phyloP scores from a whole-genome alignment of 768 basidiomycete genomes.

The Tylopilus felleus region DNA sequence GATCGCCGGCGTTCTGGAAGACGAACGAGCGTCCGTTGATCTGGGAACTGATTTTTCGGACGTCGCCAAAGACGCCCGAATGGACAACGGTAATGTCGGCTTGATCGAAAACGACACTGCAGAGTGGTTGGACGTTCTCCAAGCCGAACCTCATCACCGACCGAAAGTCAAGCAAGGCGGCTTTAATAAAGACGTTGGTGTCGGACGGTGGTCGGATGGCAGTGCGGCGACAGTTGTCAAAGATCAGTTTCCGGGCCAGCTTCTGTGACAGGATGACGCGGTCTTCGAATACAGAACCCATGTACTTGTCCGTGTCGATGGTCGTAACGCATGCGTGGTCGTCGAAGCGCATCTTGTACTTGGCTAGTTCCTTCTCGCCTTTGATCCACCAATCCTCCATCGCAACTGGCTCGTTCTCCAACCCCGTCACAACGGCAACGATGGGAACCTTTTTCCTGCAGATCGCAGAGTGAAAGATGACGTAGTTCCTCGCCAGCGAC shows the following conservation, averaged over 20 bases:
- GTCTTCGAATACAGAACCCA: slow-evolving; percentile 14
- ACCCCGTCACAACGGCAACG: slow-evolving; percentile 31
- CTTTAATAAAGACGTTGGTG: slow-evolving; percentile 23
- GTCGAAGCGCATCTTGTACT: slow-evolving; percentile 35
- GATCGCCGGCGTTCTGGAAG: slow-evolving; percentile 20
- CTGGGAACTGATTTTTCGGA: slow-evolving; percentile 15
- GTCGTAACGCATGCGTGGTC: slow-evolving; percentile 44
- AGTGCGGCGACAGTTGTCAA: slow-evolving; percentile 14
- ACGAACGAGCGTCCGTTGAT: slow-evolving; percentile 24
- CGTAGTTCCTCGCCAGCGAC: slow-evolving; percentile 29
- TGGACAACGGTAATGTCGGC: slow-evolving; percentile 13
- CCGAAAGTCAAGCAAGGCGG: slow-evolving; percentile 25
- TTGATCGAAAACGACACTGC: slow-evolving; percentile 20
- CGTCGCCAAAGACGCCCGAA: slow-evolving; percentile 14
- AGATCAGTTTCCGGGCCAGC: slow-evolving; percentile 21
- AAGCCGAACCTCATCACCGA: slow-evolving; percentile 25
- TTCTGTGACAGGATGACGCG: slow-evolving; percentile 23
- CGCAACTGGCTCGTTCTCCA: slow-evolving; percentile 31
- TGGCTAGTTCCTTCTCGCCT: slow-evolving; percentile 31
- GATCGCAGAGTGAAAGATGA: slow-evolving; percentile 29
- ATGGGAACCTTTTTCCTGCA: slow-evolving; percentile 32
- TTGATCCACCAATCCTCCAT: slow-evolving; percentile 39
- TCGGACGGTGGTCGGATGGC: slow-evolving; percentile 18
- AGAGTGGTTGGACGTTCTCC: slow-evolving; percentile 19
- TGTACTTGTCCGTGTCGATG: slow-evolving; percentile 15